These are phyloP conservation scores for Lindgomyces ingoldianus DNA, from an alignment of 495 filamentous ascomycete species.

Conservation along the genomic window DNA sequence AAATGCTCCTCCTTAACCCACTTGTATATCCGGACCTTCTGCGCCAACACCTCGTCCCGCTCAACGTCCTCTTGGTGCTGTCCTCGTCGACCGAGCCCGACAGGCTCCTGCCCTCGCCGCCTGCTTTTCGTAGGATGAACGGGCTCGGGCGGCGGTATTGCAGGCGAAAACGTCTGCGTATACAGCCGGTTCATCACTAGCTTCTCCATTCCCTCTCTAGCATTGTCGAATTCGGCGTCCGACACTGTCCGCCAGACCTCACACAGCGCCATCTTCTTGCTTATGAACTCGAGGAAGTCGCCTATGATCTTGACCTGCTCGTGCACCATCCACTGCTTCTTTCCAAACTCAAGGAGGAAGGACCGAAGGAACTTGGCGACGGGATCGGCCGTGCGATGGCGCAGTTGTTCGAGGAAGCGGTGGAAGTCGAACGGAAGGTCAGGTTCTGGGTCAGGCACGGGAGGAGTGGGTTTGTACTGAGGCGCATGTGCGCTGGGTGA, in stretches of 20 bases:
- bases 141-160: conserved; percentile 79
- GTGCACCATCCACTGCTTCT: conserved; percentile 99
- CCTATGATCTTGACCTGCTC: conserved; percentile 98
- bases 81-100: conserved; percentile 81
- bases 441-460: conserved; percentile 77
- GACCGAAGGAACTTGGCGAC: conserved; percentile 94
- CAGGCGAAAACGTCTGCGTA: conserved; percentile 92
- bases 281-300: conserved; percentile 96
- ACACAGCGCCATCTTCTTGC: conserved; percentile 97
- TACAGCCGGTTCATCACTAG: conserved; percentile 99
- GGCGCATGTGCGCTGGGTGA: conserved; percentile 57
- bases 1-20: conserved; percentile 95
- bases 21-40: conserved; percentile 94
- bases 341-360: conserved; percentile 91
- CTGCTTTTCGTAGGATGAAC: conserved; percentile 69
- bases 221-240: conserved; percentile 97
- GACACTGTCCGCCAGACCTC: conserved; percentile 96
- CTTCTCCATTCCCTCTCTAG: conserved; percentile 98
- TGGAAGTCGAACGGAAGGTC: conserved; percentile 96
- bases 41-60: conserved; percentile 87
- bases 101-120: conserved; percentile 65
- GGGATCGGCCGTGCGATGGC: conserved; percentile 93
- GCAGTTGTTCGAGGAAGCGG: conserved; percentile 90
- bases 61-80: conserved; percentile 99
- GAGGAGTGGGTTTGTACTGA: conserved; percentile 69